These are phyloP conservation scores for Luffa aegyptiaca DNA, from an alignment of 306 rosid species.

Conservation along the genomic window DNA sequence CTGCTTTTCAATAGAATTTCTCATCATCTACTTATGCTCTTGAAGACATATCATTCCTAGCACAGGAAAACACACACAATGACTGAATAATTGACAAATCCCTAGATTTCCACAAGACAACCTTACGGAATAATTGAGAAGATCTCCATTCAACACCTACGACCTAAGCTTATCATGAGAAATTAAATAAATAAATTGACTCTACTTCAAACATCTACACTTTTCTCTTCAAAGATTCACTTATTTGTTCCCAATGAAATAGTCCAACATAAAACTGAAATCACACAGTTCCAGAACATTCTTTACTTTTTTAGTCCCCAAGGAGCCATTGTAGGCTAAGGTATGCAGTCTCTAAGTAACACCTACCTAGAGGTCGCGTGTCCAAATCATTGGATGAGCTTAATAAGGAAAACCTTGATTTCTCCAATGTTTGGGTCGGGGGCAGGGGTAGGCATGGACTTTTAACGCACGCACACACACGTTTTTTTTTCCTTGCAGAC, in stretches of 20 bases:
- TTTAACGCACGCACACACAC: neutral
- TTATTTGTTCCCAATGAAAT: neutral
- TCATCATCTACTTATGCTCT: neutral
- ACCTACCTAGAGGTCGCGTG: neutral
- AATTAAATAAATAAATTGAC: neutral
- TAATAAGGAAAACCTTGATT: neutral
- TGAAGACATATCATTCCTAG: neutral
- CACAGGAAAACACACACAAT: neutral
- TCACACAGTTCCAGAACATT: neutral
- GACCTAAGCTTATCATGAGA: too few relatives aligned
- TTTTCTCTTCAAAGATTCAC: neutral
- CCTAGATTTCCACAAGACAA: neutral
- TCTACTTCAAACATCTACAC: neutral
- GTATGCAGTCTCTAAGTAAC: neutral
- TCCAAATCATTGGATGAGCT: neutral
- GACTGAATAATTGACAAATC: neutral
- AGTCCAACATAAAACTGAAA: neutral
- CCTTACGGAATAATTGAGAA: neutral
- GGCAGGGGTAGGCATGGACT: neutral
- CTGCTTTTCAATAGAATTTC: neutral
- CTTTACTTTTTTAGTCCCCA: neutral
- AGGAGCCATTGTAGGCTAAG: neutral
- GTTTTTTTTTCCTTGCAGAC: neutral
- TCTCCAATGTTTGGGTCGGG: neutral
- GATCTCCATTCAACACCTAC: too few relatives aligned